Evolutionary conservation across 495 filamentous ascomycete species (phyloP).

Genomic region (Chaetomium tenue): DNA sequence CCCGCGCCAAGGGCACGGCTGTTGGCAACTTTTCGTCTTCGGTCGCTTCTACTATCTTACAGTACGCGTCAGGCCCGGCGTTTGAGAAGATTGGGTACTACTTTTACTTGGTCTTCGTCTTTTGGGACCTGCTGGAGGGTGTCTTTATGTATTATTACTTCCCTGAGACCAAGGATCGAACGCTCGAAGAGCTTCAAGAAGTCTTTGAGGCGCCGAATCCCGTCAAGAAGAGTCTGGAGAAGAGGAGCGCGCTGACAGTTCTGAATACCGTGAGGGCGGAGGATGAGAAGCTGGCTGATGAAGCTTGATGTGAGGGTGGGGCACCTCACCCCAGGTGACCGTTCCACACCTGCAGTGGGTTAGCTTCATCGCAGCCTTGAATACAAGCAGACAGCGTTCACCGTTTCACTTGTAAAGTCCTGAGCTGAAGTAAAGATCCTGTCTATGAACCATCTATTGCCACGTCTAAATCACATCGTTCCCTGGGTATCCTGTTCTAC

Average conservation of each 20-base stretch:
- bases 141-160: constrained; percentile 63
- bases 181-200: constrained; percentile 66
- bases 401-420: too few species aligned
- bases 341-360: too few species aligned
- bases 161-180: constrained; percentile 65
- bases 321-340: too few species aligned
- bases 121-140: constrained; percentile 58
- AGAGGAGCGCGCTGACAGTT: constrained; percentile 43
- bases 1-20: constrained; percentile 51
- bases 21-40: constrained; percentile 47
- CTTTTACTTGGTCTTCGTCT: constrained; percentile 61
- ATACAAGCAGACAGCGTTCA: too few species aligned
- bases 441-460: constrained; percentile 10
- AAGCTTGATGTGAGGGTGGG: background rate
- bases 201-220: constrained; percentile 61
- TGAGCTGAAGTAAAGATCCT: too few species aligned
- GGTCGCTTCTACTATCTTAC: constrained; percentile 46
- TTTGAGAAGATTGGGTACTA: constrained; percentile 58
- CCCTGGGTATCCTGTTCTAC: constrained; percentile 19
- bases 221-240: constrained; percentile 53
- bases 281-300: constrained; percentile 27
- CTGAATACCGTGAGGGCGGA: constrained; percentile 40
- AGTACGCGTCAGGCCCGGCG: constrained; percentile 52
- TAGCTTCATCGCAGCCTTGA: too few species aligned
- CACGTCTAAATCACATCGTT: background rate